Base-by-base conservation (phyloP, 2,329 filamentous ascomycete genomes). In the Penicillium sumatraense region DNA sequence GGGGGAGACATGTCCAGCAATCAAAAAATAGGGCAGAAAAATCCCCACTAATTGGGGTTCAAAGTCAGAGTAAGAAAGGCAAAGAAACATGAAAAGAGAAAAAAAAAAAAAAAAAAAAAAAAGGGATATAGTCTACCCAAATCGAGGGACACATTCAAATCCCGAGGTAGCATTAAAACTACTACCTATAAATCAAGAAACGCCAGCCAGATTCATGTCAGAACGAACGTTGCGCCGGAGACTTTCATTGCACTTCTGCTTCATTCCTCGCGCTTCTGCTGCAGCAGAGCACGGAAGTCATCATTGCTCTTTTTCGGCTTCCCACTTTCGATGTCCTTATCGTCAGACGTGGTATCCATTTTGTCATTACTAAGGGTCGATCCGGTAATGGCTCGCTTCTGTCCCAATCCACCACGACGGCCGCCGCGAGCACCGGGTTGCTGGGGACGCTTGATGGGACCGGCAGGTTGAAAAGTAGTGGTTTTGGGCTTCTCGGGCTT, bases 211-310 rank as follows among this genome's bases (percentile, higher is more conserved):
- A 57, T 53, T 58, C 57, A 67, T 63, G 65, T 61, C 65, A 64
- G 61, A 60, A 56, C 51, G 61, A 60, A 56, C 51, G 35, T 60
- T 58, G 57, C 62, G 64, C 62, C 63, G 58, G 53, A 48, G 49
- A 51, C 35, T 47, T 29, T 58, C 53, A 53, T 60, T 62, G 61
- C 65, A 60, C 56, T 58, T 46, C 42, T 3, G 49, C 49, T 62
- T 70, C 57, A 69, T 55, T 65, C 64, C 61, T 56, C 56, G 47
- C 61, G 68, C 62, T 60, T 75, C 56, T 74, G 75, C 59, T 80
- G 70, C 45, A 85, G 74, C 79, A 85, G 79, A 27, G 76, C 76
- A 52, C 81, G 78, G 68, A 86, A 86, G 64, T 85, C 83, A 48
- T 78, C 78, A 65, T 86, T 86, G 63, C 80, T 84, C 73, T 83